Evolutionary conservation across 495 filamentous ascomycete genomes (phyloP), one percentile per base, ranked within the genome.

Genomic region (Hypoxylon perforatum): DNA sequence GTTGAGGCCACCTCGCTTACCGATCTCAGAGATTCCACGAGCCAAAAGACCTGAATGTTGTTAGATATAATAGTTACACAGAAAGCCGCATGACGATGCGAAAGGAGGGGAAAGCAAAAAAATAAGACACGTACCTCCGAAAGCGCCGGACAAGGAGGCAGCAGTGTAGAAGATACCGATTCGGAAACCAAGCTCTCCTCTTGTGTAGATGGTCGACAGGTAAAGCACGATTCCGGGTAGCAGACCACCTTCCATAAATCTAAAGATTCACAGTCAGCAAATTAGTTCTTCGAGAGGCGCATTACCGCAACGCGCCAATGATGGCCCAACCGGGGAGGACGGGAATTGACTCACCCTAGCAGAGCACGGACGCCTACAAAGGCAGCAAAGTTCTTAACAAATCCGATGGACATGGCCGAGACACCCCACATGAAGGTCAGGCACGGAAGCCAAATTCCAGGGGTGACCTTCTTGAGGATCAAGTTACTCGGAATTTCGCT

Each of bases 401-500:
- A 82, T 1, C 94, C 94, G 78, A 95, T 91, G 44, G 81, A 86
- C 47, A 89, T 91, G 23, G 75, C 80, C 28, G 81, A 75, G 36
- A 82, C 48, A 7, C 85, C 87, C 87, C 86, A 90, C 8, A 76
- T 64, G 18, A 86, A 67, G 56, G 84, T 84, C 44, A 88, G 76
- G 28, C 80, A 77, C 9, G 87, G 82, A 44, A 88, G 71, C 86
- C 85, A 88, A 48, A 86, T 69, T 23, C 75, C 86, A 7, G 91
- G 91, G 0, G 83, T 80, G 9, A 91, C 72, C 51, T 83, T 84
- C 76, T 97, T 97, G 36, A 97, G 85, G 21, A 97, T 78, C 38
- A 97, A 71, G 71, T 97, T 97, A 39, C 91, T 94, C 42, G 92
- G 76, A 0, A 93, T 89, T 79, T 97, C 94, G 69, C 91, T 81